A percentile compares a stretch with the other conserved stretches of the same genome.
Evolutionary conservation across 2,329 filamentous ascomycete genomes (phyloP).

Genomic region (Claviceps pazoutovae): DNA sequence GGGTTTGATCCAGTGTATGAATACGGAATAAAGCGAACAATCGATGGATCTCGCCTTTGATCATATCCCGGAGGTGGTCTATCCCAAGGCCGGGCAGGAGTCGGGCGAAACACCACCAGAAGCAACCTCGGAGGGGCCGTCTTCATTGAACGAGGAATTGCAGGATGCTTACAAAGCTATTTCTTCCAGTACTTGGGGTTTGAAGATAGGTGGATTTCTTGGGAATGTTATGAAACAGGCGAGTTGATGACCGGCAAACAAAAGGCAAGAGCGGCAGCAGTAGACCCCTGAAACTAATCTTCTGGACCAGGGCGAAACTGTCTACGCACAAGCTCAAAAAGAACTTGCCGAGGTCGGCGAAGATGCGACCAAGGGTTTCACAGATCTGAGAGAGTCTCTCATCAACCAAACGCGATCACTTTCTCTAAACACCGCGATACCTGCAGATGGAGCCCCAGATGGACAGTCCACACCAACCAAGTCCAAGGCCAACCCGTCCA

Average conservation of each 20-base stretch:
- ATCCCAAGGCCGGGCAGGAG: constrained; percentile 44
- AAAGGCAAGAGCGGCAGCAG: background rate
- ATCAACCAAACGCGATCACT: constrained; percentile 62
- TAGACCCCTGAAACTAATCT: constrained; percentile 1
- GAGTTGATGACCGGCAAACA: constrained; percentile 6
- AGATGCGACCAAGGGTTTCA: constrained; percentile 71
- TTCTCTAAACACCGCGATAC: constrained; percentile 40
- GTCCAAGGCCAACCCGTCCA: constrained; percentile 22
- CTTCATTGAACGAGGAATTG: constrained; percentile 71
- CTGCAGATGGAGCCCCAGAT: constrained; percentile 17
- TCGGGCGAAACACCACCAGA: constrained; percentile 27
- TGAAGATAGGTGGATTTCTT: constrained; percentile 74
- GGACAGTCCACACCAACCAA: constrained; percentile 33
- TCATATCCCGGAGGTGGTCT: constrained; percentile 76
- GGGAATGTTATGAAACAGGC: constrained; percentile 90
- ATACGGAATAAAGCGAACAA: background rate
- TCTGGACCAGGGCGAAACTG: constrained; percentile 51
- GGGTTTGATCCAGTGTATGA: background rate
- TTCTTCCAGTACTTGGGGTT: constrained; percentile 82
- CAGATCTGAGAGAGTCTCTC: constrained; percentile 52
- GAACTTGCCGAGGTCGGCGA: constrained; percentile 68
- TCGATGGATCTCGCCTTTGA: constrained; percentile 95
- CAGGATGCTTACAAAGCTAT: constrained; percentile 94
- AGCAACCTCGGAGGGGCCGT: constrained; percentile 27
- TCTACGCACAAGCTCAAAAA: constrained; percentile 74